Conservation (phyloP, 169 alveolate genomes). For the Hammondia hammondi region DNA sequence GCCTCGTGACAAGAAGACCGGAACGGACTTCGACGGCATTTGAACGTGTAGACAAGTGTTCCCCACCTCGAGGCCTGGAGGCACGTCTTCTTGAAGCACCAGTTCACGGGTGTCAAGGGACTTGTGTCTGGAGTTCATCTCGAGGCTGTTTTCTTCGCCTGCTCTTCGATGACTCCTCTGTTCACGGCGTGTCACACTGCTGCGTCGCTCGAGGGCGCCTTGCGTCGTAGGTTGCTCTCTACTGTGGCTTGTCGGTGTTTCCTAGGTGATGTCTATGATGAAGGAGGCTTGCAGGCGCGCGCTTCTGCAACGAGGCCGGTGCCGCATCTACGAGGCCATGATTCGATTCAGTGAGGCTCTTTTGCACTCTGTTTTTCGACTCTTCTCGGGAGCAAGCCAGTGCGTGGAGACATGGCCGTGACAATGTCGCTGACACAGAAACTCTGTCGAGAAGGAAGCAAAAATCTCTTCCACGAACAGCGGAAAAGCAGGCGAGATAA, state of each 20-base stretch:
- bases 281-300: slow-evolving; percentile 76
- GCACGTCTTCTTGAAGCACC: too few species aligned
- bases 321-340: slow-evolving; percentile 74
- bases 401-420: too few species aligned
- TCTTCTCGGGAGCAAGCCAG: too few species aligned
- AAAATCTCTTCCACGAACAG: too few species aligned
- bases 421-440: too few species aligned
- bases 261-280: slow-evolving; percentile 71
- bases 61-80: too few species aligned
- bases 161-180: neutral
- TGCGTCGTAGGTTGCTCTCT: neutral
- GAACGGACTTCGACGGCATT: too few species aligned
- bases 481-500: too few species aligned
- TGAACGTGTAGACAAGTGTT: too few species aligned
- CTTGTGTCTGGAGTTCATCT: neutral
- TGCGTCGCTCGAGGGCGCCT: neutral
- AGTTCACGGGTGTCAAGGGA: neutral
- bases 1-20: too few species aligned
- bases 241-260: neutral
- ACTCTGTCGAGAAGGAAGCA: too few species aligned
- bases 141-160: neutral
- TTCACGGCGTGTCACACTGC: neutral
- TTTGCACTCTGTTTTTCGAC: too few species aligned
- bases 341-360: slow-evolving; percentile 55
- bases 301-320: slow-evolving; percentile 76